Base-by-base conservation (phyloP, 768 basidiomycete species). In the Zangia roseola region DNA sequence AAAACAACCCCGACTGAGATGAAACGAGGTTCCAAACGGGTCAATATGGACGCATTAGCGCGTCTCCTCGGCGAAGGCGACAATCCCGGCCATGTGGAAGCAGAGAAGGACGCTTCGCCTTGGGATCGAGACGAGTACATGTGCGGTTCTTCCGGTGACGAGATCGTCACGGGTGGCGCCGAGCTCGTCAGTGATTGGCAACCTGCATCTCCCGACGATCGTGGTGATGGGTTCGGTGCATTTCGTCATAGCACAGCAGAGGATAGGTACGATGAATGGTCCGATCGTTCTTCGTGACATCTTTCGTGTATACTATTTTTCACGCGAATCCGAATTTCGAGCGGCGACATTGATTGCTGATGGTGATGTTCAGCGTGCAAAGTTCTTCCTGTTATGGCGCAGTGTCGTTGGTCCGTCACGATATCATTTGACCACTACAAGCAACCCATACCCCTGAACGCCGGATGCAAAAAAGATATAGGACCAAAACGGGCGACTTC, bases 31-130 rank as follows among this genome's bases (percentile, higher is more conserved):
- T 53, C 71, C 30, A 63, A 65, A 46, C 66, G 80, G 38, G 69
- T 86, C 49, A 68, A 88, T 61, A 74, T 82, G 67, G 79, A 83
- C 43, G 83, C 77, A 16, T 66, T 86, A 26, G 68, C 74, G 14
- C 70, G 68, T 36, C 71, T 88, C 45, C 68, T 88, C 16, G 59
- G 69, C 54, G 71, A 52, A 56, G 31, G 52, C 6, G 55, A 47
- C 45, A 61, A 64, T 28, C n/a, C 1, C 21, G 59, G 64, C 20
- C 59, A 70, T 6, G 59, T 65, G 3, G 53, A 65, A 44, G 50
- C 59, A 37, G 63, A 65, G 4, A 56, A 54, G 1, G 59, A 61
- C 14, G 53, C 56, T 41, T 45, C 47, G 53, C 52, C 33, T 17
- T 40, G 43, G 44, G 28, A 43, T 20, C 34, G 42, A 58, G 56